Evolutionary conservation across 495 filamentous ascomycete species (phyloP), one percentile per base, ranked within the genome.

Genomic region (Penicillium dipodomyicola): DNA sequence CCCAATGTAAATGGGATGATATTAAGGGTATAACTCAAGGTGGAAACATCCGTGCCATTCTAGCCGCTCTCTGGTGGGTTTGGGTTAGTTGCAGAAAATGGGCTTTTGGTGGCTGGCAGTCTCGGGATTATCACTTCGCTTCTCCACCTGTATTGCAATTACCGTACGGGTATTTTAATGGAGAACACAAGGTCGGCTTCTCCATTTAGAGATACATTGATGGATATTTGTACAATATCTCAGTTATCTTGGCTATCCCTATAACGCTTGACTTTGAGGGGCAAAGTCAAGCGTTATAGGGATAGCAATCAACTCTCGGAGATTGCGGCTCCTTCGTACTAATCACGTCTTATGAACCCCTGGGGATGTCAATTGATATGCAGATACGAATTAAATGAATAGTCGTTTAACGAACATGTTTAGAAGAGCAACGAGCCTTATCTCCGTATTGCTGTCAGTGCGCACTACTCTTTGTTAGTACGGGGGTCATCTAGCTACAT

Each of bases 21-120:
- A 27, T 11, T 15, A 15, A 10, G 30, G 11, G 30, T 33, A 33
- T 25, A 5, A 25, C 27, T 7, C 10, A 19, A 39, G 14, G 7
- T n/a, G 14, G n/a, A 17, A 37, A 17, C 14, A 46, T 50, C 48
- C 48, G 51, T 46, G 20, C 20, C 39, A 43, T 32, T 54, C 52
- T 46, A 46, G 19, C 52, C 52, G 42, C 52, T 54, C 52, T 43
- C 37, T 32, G 17, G 39, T 46, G 52, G 41, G 30, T 39, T 67
- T 46, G 52, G 41, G 30, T 39, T 67, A 67, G 62, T 48, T 67
- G 65, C 65, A 65, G 65, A 37, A 52, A n/a, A 53, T 45, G 61
- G 44, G 54, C 50, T 37, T 22, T 42, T 22, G 44, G 51, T 49
- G 55, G 55, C 60, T 61, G 41, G 27, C 62, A 56, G 59, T 53